Base-by-base conservation (phyloP, 345 rosid species). In the Nephelium lappaceum region DNA sequence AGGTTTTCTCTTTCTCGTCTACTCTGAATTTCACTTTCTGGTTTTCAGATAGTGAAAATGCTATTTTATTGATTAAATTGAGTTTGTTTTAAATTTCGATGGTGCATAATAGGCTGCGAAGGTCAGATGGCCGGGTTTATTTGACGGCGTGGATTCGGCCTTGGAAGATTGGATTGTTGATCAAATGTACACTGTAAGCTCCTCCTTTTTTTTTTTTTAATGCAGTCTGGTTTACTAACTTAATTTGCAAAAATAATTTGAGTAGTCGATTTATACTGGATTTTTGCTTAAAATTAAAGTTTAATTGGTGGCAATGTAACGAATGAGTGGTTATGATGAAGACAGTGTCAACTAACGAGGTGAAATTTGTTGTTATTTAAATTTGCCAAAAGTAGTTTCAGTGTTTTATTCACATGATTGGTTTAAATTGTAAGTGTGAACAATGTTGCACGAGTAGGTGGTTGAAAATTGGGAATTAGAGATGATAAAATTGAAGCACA, bases 81-180 rank as follows among this genome's bases (percentile, higher is more conserved):
- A 6, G 0, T 43, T 43, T 16, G 21, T 45, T 4, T 9, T 74
- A 14, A 1, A 21, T 5, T 24, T 62, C 11, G 16, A 24, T 47
- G 5, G 8, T 68, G 45, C 36, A n/a, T 39, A 19, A 64, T 78
- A 92, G 98, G 96, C 99, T 70, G 96, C 98, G 12, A 92, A 83
- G 86, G 85, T 84, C 81, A 89, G 99, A 83, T 93, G 98, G 98
- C 93, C 95, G 38, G 81, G 76, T 77, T 83, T 93, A 68, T 92
- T 93, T 72, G 77, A 83, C 10, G 93, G 83, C 25, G 98, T 90
- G 78, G 95, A 87, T 62, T 88, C 93, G 10, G 55, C 78, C 62
- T 41, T 82, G 78, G 96, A 90, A 89, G 92, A 86, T 61, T 95
- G 99, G 98, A 86, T 95, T 78, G 90, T 90, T 18, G 95, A 91